Evolutionary conservation across 495 filamentous ascomycete genomes (phyloP), one percentile per base, ranked within the genome.

Genomic region (Echria macrotheca): DNA sequence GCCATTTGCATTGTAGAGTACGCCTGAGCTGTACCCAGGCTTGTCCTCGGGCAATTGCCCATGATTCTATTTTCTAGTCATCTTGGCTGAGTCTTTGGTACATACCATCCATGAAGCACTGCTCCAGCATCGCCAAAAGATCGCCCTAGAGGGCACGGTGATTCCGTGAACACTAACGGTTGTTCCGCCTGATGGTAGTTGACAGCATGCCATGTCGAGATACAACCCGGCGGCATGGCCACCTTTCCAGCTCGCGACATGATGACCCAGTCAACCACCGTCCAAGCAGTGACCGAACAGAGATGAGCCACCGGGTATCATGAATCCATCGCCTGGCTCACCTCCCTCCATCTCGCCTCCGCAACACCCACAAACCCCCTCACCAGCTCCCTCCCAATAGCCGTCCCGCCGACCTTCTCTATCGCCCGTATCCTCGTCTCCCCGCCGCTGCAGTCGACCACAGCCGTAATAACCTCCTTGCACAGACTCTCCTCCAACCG

Each of bases 401-500:
- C 57, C 15, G 61, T 67, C n/a, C 90, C 90, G n/a, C 90, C 90
- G 47, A 69, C 73, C 73, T 96, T 96, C 67, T 89, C 85, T 48
- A 95, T 76, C 55, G 77, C 74, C 58, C 85, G 47, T 21, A 95
- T 65, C 50, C 73, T 76, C 17, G 71, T 77, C 50, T 77, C 77
- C 1, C 68, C 73, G 18, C 61, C 61, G 5, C 68, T 66, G 48
- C 78, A 76, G 60, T 89, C 84, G 26, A 95, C 78, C 39, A 91
- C 81, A 49, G 93, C 64, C 15, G 78, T 86, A 15, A 87, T 72
- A 12, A 67, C 71, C 71, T 97, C 93, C 39, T 79, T 69, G 61
- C 84, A 91, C 25, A 95, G 54, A 2, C 70, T 78, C 69, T 96
- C 93, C 68, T 98, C 93, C 52, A 93, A 83, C 24, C 85, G 78